Conservation (phyloP, 75 land plant species). For the Picea glauca region DNA sequence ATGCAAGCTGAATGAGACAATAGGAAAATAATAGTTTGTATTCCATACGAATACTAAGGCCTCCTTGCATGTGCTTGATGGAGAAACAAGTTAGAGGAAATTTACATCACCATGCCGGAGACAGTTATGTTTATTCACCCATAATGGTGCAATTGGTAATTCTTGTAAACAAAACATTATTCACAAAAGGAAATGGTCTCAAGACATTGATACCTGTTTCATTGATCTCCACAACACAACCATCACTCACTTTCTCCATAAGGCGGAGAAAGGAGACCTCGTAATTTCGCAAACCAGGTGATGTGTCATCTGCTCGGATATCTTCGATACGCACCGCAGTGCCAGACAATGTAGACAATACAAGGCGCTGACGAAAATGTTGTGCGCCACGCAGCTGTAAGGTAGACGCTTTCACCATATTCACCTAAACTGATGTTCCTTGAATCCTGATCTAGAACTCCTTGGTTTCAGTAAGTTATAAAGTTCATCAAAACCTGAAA, state of each 20-base stretch:
- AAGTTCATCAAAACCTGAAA: no score
- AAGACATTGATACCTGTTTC: slow-evolving; percentile 69
- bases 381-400: slow-evolving; percentile 57
- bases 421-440: background rate
- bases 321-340: slow-evolving; percentile 63
- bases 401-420: slow-evolving; percentile 51
- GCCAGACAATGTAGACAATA: slow-evolving; percentile 77
- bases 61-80: no score
- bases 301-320: slow-evolving; percentile 59
- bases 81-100: no score
- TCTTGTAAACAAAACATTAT: background rate
- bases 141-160: no score
- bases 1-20: no score
- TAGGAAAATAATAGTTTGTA: no score
- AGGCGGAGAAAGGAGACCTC: slow-evolving; percentile 87
- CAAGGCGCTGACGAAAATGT: slow-evolving; percentile 69
- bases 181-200: background rate
- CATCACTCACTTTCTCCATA: slow-evolving; percentile 79
- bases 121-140: no score
- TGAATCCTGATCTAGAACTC: background rate
- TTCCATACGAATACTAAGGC: no score
- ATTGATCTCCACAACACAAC: slow-evolving; percentile 83
- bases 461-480: no score
- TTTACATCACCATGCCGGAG: no score
- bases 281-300: slow-evolving; percentile 77